Conservation (phyloP, 148 eudicot genomes). For the Oxyria digyna region DNA sequence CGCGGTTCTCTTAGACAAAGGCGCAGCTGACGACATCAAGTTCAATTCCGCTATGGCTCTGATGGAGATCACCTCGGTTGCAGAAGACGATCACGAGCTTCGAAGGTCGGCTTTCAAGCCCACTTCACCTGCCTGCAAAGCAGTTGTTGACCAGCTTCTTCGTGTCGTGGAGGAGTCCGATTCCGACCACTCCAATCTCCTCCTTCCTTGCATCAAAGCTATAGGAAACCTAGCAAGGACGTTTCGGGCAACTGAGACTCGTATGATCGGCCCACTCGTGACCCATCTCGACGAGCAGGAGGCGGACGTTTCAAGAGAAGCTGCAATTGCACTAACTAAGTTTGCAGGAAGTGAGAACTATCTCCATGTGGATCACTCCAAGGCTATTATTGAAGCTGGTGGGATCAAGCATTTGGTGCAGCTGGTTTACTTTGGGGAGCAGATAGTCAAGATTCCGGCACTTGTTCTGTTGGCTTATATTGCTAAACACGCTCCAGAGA, state of each 20-base stretch:
- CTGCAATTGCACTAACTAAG: constrained; percentile 51
- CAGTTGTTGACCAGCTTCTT: constrained; percentile 67
- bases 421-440: constrained; percentile 78
- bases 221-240: constrained; percentile 78
- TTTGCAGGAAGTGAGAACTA: constrained; percentile 63
- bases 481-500: constrained; percentile 70
- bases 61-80: constrained; percentile 85
- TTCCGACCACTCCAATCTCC: constrained; percentile 20
- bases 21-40: constrained; percentile 36
- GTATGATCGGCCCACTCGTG: constrained; percentile 75
- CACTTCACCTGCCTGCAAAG: constrained; percentile 75
- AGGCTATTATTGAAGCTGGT: constrained; percentile 64
- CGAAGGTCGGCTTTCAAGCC: constrained; percentile 85
- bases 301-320: constrained; percentile 45
- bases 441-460: constrained; percentile 48
- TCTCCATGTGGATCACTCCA: constrained; percentile 65
- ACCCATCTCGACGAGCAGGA: constrained; percentile 15
- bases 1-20: constrained; percentile 68
- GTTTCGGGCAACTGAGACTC: constrained; percentile 73
- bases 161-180: constrained; percentile 38
- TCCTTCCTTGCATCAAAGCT: constrained; percentile 60
- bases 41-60: constrained; percentile 80
- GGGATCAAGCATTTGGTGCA: constrained; percentile 80
- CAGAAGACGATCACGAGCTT: constrained; percentile 75
- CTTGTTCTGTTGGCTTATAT: constrained; percentile 49